These are phyloP conservation scores for Pichia sp. DNA, from an alignment of 1,139 yeast species.

Conservation along the genomic window DNA sequence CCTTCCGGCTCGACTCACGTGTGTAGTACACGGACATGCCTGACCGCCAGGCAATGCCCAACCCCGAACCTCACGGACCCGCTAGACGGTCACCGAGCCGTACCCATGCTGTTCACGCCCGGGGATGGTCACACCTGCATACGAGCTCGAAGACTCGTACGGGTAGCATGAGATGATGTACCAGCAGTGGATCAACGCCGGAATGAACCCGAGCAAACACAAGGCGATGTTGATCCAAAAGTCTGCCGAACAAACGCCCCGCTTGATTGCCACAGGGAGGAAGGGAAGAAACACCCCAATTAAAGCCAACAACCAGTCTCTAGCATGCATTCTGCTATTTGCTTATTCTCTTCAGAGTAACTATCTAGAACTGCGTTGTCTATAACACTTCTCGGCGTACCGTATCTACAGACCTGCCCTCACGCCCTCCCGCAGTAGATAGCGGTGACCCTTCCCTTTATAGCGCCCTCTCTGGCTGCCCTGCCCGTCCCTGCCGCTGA, in stretches of 20 bases:
- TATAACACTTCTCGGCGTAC: too few relatives aligned
- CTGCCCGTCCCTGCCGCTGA: too few relatives aligned
- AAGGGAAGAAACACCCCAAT: conserved; percentile 83
- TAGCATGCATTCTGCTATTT: conserved; percentile 47
- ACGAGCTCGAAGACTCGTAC: conserved; percentile 37
- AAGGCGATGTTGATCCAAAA: conserved; percentile 68
- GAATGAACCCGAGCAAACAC: conserved; percentile 74
- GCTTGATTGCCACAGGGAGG: conserved; percentile 71
- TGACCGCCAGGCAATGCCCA: neutral
- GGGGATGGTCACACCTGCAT: conserved; percentile 33
- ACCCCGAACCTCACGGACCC: neutral
- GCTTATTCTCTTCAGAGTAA: neutral
- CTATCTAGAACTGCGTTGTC: too few relatives aligned
- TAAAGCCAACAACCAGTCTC: conserved; percentile 76
- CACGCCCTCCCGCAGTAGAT: too few relatives aligned
- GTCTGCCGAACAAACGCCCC: conserved; percentile 70
- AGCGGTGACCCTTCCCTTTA: too few relatives aligned
- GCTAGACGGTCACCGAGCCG: conserved; percentile 19
- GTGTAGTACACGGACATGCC: neutral
- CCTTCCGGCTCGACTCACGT: too few relatives aligned
- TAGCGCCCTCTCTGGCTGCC: too few relatives aligned
- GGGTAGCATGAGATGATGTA: conserved; percentile 59
- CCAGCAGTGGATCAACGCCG: conserved; percentile 68
- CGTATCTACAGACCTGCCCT: too few relatives aligned
- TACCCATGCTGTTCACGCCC: conserved; percentile 32